Conservation (phyloP, 2,329 filamentous ascomycete genomes). For the Colletotrichum gloeosporioides region DNA sequence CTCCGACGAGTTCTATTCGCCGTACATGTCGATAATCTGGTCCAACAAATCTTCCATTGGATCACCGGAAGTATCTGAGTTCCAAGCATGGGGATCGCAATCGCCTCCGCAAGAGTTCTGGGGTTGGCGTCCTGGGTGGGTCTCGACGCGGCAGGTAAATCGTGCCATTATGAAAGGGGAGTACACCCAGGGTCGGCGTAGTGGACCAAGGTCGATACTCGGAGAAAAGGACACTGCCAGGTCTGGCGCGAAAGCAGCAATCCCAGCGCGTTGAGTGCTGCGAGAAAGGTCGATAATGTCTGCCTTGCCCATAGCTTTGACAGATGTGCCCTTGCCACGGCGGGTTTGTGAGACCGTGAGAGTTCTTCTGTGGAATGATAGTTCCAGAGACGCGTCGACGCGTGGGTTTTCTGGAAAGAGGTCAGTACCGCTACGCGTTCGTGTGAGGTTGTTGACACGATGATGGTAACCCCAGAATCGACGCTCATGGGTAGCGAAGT, state of each 20-base stretch:
- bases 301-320: not conserved
- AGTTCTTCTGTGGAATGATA: not conserved
- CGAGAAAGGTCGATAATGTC: not conserved
- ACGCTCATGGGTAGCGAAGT: rapidly evolving
- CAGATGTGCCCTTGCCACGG: not conserved
- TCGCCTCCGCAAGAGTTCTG: not conserved
- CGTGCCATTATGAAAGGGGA: not conserved
- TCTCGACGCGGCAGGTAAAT: not conserved
- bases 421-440: not conserved
- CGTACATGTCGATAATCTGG: not conserved
- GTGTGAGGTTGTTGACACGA: not conserved
- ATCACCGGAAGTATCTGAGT: too few species aligned
- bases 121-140: too few species aligned
- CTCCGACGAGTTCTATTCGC: not conserved
- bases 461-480: not conserved
- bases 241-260: too few species aligned
- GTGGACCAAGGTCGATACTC: not conserved
- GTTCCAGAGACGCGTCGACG: not conserved
- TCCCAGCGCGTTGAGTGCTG: not conserved
- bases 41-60: not conserved
- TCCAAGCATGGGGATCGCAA: not conserved
- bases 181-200: not conserved
- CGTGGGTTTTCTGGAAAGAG: not conserved
- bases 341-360: not conserved
- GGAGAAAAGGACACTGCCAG: not conserved